Evolutionary conservation across 495 filamentous ascomycete genomes (phyloP).

Genomic region (Hyaloscypha bicolor): DNA sequence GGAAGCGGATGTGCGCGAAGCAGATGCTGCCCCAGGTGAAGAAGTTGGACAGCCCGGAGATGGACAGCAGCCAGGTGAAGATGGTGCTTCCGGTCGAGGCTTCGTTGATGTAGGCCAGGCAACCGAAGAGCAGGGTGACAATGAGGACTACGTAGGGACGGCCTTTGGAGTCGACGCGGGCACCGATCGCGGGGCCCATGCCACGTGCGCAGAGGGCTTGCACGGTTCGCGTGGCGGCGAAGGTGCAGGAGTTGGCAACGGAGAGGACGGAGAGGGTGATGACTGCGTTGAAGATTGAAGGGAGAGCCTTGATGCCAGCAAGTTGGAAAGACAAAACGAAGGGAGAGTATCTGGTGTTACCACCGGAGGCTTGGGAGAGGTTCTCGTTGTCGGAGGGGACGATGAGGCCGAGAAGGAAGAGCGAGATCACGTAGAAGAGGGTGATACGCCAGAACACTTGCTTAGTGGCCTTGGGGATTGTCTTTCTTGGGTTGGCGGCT

Average conservation of each 20-base stretch:
- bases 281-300: slow-evolving; percentile 70
- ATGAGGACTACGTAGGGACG: slow-evolving; percentile 56
- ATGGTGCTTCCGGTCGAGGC: slow-evolving; percentile 47
- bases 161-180: slow-evolving; percentile 59
- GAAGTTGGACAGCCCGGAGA: slow-evolving; percentile 85
- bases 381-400: slow-evolving; percentile 38
- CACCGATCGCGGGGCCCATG: slow-evolving; percentile 59
- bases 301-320: slow-evolving; percentile 65
- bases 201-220: slow-evolving; percentile 57
- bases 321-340: slow-evolving; percentile 68
- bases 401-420: slow-evolving; percentile 63
- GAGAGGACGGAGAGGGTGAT: slow-evolving; percentile 61
- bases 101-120: slow-evolving; percentile 56
- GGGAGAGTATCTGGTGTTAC: slow-evolving; percentile 60
- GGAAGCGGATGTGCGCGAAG: slow-evolving; percentile 89
- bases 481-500: slow-evolving; percentile 72
- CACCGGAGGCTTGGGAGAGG: slow-evolving; percentile 35
- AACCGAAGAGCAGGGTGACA: slow-evolving; percentile 54
- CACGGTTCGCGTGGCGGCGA: slow-evolving; percentile 63
- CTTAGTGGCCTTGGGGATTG: slow-evolving; percentile 76
- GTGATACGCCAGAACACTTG: slow-evolving; percentile 86
- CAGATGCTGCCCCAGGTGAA: slow-evolving; percentile 95
- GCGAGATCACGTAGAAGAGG: slow-evolving; percentile 75
- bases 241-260: slow-evolving; percentile 66
- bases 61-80: slow-evolving; percentile 85